phyloP scores from a whole-genome alignment of 148 eudicot genomes.

The Rhododendron molle region DNA sequence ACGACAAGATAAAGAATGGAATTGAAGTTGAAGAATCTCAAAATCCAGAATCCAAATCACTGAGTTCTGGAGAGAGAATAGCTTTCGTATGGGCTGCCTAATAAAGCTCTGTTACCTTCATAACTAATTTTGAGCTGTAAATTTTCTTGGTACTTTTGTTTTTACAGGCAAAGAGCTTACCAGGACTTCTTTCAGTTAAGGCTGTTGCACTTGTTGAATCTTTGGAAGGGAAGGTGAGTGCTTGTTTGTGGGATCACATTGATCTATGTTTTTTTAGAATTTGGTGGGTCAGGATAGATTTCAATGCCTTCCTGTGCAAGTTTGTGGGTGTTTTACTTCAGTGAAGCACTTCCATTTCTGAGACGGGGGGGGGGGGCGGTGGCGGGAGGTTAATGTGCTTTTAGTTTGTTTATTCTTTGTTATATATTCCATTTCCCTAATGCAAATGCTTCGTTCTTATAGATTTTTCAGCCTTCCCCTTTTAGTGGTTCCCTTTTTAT shows the following conservation, averaged over 20 bases:
- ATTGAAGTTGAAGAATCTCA: conserved; percentile 70
- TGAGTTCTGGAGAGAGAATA: conserved; percentile 68
- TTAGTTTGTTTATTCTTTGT: neutral
- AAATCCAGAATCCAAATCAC: conserved; percentile 42
- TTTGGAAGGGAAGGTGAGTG: conserved; percentile 83
- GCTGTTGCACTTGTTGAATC: conserved; percentile 67
- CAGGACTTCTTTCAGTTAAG: conserved; percentile 62
- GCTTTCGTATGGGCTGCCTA: conserved; percentile 48
- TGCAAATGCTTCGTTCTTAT: neutral
- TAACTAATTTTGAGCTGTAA: conserved; percentile 4
- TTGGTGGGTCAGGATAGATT: neutral
- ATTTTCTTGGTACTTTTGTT: neutral
- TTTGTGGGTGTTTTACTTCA: neutral
- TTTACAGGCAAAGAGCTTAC: conserved; percentile 70
- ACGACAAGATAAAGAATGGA: conserved; percentile 82
- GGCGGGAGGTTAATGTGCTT: neutral
- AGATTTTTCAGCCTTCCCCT: neutral
- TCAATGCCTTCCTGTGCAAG: neutral
- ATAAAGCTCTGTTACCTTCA: neutral
- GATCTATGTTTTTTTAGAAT: neutral
- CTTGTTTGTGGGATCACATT: conserved; percentile 3
- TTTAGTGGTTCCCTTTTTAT: neutral
- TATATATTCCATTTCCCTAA: neutral
- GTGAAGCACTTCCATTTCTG: neutral
- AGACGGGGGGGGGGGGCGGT: no score